Evolutionary conservation across 371 early-diverging fungal genomes (phyloP).

Genomic region (Mucor racemosus): DNA sequence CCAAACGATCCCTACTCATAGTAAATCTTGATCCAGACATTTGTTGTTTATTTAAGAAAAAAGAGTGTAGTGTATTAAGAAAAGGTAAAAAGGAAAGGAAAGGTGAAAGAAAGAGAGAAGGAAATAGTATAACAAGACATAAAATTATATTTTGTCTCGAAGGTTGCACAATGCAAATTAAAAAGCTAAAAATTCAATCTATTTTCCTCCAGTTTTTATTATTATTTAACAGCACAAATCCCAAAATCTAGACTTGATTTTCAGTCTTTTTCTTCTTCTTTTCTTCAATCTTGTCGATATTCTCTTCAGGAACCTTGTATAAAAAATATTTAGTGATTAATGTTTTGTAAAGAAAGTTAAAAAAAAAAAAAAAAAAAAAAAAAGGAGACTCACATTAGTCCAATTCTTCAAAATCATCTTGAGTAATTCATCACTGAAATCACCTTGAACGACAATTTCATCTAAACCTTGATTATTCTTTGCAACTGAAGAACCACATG

Average conservation of each 20-base stretch:
- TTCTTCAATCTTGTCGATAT: slow-evolving; percentile 69
- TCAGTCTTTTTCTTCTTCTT: slow-evolving; percentile 60
- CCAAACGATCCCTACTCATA: slow-evolving; percentile 59
- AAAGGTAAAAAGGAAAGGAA: slow-evolving; percentile 24
- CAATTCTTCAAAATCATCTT: slow-evolving; percentile 67
- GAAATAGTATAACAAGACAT: background rate
- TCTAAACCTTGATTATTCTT: slow-evolving; percentile 90
- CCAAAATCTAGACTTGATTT: slow-evolving; percentile 13
- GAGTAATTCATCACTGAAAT: slow-evolving; percentile 82
- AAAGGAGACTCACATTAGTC: slow-evolving; percentile 53
- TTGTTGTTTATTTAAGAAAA: slow-evolving; percentile 12
- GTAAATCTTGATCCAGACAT: slow-evolving; percentile 54
- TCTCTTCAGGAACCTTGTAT: slow-evolving; percentile 66
- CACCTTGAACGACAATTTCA: slow-evolving; percentile 95
- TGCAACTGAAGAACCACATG: slow-evolving; percentile 90
- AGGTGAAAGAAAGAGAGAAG: slow-evolving; percentile 15
- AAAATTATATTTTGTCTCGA: slow-evolving; percentile 13
- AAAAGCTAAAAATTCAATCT: slow-evolving; percentile 2
- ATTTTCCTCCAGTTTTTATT: slow-evolving; percentile 8
- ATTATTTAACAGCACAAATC: background rate
- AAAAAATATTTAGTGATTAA: background rate
- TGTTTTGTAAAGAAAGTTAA: background rate
- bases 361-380: background rate
- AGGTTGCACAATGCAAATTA: slow-evolving; percentile 15
- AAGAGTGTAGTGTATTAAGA: slow-evolving; percentile 4